Evolutionary conservation across 2,329 filamentous ascomycete genomes (phyloP).

Genomic region (Pseudodiploospora longispora): DNA sequence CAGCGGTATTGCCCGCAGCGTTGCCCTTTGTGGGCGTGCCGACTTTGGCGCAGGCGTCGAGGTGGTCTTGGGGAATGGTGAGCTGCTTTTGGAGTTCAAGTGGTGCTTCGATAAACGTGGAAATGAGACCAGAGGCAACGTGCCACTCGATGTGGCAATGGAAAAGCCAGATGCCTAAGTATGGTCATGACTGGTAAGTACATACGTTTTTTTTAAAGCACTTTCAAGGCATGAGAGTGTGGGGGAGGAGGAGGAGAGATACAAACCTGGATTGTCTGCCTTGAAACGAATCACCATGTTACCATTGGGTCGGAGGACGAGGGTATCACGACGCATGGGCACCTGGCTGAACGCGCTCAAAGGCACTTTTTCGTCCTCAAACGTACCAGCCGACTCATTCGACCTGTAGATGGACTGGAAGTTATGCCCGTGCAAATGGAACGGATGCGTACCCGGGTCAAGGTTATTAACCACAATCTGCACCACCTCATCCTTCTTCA

Average conservation of each 20-base stretch:
- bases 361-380: slow-evolving; percentile 37
- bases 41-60: slow-evolving; percentile 47
- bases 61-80: slow-evolving; percentile 51
- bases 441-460: slow-evolving; percentile 63
- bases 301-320: slow-evolving; percentile 56
- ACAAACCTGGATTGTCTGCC: slow-evolving; percentile 56
- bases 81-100: slow-evolving; percentile 52
- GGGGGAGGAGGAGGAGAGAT: slow-evolving; percentile 7
- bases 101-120: slow-evolving; percentile 57
- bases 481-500: slow-evolving; percentile 59
- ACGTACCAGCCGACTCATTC: slow-evolving; percentile 48
- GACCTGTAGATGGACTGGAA: slow-evolving; percentile 62
- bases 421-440: slow-evolving; percentile 70
- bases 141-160: slow-evolving; percentile 82
- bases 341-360: slow-evolving; percentile 40
- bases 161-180: slow-evolving; percentile 55
- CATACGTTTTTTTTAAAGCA: too few species aligned
- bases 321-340: slow-evolving; percentile 62
- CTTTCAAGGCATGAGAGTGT: neutral
- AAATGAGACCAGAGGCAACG: slow-evolving; percentile 56
- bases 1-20: slow-evolving; percentile 60
- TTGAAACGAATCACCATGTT: slow-evolving; percentile 61
- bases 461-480: slow-evolving; percentile 72
- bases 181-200: neutral
- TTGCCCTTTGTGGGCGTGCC: slow-evolving; percentile 54